Base-by-base conservation (phyloP, 2,329 filamentous ascomycete genomes). In the Exophiala dermatitidis region DNA sequence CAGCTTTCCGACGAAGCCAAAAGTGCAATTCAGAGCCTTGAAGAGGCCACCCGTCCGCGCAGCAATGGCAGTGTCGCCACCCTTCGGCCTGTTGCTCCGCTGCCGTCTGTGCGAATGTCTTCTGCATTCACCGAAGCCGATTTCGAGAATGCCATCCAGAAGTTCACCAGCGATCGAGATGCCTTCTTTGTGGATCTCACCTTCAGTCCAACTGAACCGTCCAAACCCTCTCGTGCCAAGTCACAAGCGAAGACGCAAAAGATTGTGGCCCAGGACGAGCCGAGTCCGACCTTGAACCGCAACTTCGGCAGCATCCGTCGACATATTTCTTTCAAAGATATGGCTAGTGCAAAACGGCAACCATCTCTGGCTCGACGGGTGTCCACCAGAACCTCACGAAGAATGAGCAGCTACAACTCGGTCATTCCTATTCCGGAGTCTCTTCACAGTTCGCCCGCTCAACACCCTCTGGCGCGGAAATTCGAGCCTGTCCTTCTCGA, bases 401-500 rank as follows among this genome's bases (percentile, higher is more conserved):
- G 93, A 63, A 75, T 97, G 61, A 97, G 91, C 70, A 95, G 95
- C 68, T 98, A 98, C 72, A 97, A 97, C 69, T 96, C 93, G 1
- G 93, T 98, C 48, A 97, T 98, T 50, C 93, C 93, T 9, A 84
- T 83, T 1, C 93, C 93, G 8, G 89, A 97, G 69, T 91, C 91
- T 6, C 82, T 97, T 59, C 88, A 94, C 53, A 82, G 85, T 48
- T 87, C 91, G 54, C 89, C 90, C 12, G 83, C 94, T 60, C 96
- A 96, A 89, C 93, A 98, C 69, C 93, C 93, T 28, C 76, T 98
- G 56, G 91, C 93, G 72, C 83, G 91, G 58, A 85, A 88, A 54
- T 97, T 97, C 68, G 93, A 98, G 68, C 93, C 93, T 5, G 90
- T 95, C n/a, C 75, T 98, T 26, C 81, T 98, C 31, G 93, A 98